Base-by-base conservation (phyloP, 208 protist species). In the Herpetomonas tarakana region DNA sequence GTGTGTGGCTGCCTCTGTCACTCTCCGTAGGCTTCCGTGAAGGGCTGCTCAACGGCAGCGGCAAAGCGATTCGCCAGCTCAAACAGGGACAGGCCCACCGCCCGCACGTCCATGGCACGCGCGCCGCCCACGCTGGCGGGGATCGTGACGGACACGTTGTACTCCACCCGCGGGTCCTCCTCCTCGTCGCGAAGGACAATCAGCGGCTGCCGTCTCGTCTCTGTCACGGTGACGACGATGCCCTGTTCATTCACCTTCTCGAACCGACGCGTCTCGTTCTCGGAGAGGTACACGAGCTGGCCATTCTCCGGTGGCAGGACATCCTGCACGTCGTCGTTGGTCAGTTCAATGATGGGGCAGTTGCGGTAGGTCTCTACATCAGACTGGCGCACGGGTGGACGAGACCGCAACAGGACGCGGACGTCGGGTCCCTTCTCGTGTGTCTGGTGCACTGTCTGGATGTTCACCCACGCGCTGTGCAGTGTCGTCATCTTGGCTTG, bases 151-250 rank as follows among this genome's bases (percentile, higher is more conserved):
- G 61, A 76, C 3, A 96, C 50, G 27, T 66, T 74, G 52, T 88
- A 92, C 82, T 96, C 90, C 28, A 93, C 58, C 0, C 90, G 81
- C 18, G 73, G 61, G 57, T 93, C 90, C 71, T 96, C 86, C 74
- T 96, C 90, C 1, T 92, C 82, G 49, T 96, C 90, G 41, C 68
- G 76, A 49, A 93, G 61, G 14, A 96, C 80, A 74, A 96, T 96
- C 22, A 96, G 77, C 19, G 90, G 90, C 67, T 93, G 85, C 41
- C 90, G 90, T 52, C 76, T 79, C 39, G 84, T 61, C 76, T 93
- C 84, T 29, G 61, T 75, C 50, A 88, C 81, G 19, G 75, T 75
- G 7, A 91, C 41, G 21, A 76, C 75, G 24, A 88, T 72, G 11
- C 81, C 81, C 29, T 68, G 78, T n/a, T 84, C 81, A 19, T 71